Percentiles rank a stretch among this genome's conserved stretches.
Conservation (phyloP, 1,284 basidiomycete species). For the Papiliotrema flavescens region DNA sequence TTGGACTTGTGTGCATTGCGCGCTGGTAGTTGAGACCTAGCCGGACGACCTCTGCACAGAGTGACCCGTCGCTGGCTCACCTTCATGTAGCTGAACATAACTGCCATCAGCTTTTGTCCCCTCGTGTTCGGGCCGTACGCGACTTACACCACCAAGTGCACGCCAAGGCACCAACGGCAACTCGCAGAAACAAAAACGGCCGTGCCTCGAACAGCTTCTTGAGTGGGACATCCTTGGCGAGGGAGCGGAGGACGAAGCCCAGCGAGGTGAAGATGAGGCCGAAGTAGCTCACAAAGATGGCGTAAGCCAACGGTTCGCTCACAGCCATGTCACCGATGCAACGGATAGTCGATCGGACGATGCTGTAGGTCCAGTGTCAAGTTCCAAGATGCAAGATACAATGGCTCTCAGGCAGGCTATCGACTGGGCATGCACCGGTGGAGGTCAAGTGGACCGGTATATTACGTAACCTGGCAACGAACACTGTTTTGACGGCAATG, state of each 20-base stretch:
- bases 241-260: slow-evolving; percentile 45
- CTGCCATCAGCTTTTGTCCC: slow-evolving; percentile 19
- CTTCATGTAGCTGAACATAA: slow-evolving; percentile 52
- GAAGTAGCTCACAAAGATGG: slow-evolving; percentile 56
- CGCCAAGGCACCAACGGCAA: slow-evolving; percentile 32
- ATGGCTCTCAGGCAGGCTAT: too few relatives aligned
- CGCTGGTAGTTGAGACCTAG: too few relatives aligned
- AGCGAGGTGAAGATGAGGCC: slow-evolving; percentile 51
- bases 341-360: too few relatives aligned
- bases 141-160: slow-evolving; percentile 64
- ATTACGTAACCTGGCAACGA: too few relatives aligned
- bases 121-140: too few relatives aligned
- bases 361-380: too few relatives aligned
- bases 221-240: slow-evolving; percentile 21
- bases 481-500: too few relatives aligned
- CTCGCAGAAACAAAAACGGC: slow-evolving; percentile 40
- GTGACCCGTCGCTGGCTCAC: slow-evolving; percentile 42
- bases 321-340: slow-evolving; percentile 13
- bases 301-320: slow-evolving; percentile 44
- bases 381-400: too few relatives aligned
- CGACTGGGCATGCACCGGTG: too few relatives aligned
- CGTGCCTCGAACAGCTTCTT: slow-evolving; percentile 22
- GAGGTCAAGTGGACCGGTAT: too few relatives aligned
- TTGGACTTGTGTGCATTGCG: too few relatives aligned
- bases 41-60: too few relatives aligned